A percentile compares a stretch with the other conserved stretches of the same genome.
Conservation (phyloP, 1,284 basidiomycete genomes). For the Ustilago trichophora region DNA sequence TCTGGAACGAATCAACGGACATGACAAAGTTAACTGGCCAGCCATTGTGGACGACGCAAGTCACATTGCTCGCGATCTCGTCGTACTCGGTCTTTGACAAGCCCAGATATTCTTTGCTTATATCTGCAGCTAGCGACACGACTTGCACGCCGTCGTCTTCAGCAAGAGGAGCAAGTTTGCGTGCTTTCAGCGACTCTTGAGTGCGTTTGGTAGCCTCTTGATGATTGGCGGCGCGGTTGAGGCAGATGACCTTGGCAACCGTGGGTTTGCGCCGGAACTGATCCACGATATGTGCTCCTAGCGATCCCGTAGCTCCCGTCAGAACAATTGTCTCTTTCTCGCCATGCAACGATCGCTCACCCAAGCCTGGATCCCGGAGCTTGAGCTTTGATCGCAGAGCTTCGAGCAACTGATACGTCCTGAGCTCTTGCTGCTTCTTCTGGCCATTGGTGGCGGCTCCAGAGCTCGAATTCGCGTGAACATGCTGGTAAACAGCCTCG, state of each 20-base stretch:
- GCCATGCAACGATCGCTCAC: background rate
- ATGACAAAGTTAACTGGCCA: conserved; percentile 57
- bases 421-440: conserved; percentile 59
- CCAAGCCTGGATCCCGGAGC: conserved; percentile 4
- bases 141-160: background rate
- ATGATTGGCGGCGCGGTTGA: conserved; percentile 30
- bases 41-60: conserved; percentile 47
- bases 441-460: background rate
- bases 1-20: conserved; percentile 38
- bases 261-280: conserved; percentile 18
- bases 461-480: background rate
- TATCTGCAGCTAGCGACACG: conserved; percentile 24
- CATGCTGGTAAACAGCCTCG: conserved; percentile 27
- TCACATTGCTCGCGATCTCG: conserved; percentile 11
- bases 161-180: conserved; percentile 5
- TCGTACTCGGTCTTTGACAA: conserved; percentile 19
- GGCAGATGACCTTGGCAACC: conserved; percentile 34
- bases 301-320: conserved; percentile 51
- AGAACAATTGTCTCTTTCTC: conserved; percentile 27
- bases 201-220: conserved; percentile 34
- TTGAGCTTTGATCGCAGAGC: conserved; percentile 15
- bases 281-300: conserved; percentile 48
- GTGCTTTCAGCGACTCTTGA: conserved; percentile 19
- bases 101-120: conserved; percentile 17
- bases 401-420: conserved; percentile 9